Conservation (phyloP, 345 rosid species). For the Salix exigua region DNA sequence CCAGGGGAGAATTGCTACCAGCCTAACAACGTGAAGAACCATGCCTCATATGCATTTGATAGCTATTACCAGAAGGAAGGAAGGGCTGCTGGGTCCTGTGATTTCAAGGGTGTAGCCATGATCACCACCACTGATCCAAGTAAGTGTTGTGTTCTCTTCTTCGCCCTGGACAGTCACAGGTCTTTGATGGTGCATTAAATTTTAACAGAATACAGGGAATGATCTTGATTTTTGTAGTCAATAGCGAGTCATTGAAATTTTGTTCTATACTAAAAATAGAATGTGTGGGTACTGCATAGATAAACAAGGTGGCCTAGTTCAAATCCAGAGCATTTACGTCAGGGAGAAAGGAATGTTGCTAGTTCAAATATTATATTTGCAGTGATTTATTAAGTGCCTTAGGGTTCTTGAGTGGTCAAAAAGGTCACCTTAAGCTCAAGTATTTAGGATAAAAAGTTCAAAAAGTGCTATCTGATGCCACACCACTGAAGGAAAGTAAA, state of each 20-base stretch:
- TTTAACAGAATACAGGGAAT: constrained; percentile 2
- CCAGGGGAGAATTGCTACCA: constrained; percentile 88
- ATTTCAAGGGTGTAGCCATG: constrained; percentile 93
- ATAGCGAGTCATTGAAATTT: neutral
- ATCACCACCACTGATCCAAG: constrained; percentile 96
- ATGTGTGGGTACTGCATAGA: neutral
- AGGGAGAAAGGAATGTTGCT: neutral
- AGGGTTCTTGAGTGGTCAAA: neutral
- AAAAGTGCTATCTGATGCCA: neutral
- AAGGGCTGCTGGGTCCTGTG: constrained; percentile 75
- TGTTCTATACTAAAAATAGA: neutral
- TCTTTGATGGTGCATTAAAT: neutral
- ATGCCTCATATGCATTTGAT: constrained; percentile 93
- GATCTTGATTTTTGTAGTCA: neutral
- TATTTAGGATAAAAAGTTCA: neutral
- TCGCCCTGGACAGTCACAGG: neutral
- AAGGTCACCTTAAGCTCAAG: neutral
- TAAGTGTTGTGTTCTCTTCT: constrained; percentile 34
- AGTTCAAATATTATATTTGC: neutral
- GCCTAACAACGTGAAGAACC: constrained; percentile 78
- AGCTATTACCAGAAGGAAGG: constrained; percentile 92
- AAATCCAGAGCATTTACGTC: neutral
- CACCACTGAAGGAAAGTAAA: constrained; percentile 2
- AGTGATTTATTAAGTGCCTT: constrained; percentile 10
- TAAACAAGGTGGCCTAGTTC: neutral